A percentile compares a stretch with the other conserved stretches of the same genome.
phyloP scores from a whole-genome alignment of 2,329 filamentous ascomycete genomes.

The Metarhizium anisopliae region DNA sequence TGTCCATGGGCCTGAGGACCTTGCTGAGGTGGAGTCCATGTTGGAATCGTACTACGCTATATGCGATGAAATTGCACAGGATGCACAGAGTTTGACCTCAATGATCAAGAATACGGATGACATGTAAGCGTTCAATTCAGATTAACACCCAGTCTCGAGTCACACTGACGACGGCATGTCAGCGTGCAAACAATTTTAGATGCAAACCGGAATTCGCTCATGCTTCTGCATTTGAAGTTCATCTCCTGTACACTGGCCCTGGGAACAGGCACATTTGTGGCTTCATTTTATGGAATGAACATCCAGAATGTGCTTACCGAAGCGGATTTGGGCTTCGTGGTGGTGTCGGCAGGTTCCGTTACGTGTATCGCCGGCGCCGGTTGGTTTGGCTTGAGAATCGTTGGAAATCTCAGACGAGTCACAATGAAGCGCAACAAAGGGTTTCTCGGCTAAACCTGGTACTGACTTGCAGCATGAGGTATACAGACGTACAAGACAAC shows the following conservation, averaged over 20 bases:
- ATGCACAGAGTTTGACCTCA: constrained; percentile 84
- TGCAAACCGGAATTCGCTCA: constrained; percentile 92
- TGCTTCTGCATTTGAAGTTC: constrained; percentile 93
- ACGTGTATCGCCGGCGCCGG: not conserved
- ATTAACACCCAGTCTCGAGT: too few species aligned
- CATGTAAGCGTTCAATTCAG: constrained; percentile 52
- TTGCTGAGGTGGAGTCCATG: constrained; percentile 92
- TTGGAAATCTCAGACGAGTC: not conserved
- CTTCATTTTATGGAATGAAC: constrained; percentile 98
- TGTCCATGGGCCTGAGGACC: constrained; percentile 66
- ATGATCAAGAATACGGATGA: constrained; percentile 96
- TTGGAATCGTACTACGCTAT: constrained; percentile 95
- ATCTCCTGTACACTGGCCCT: constrained; percentile 87
- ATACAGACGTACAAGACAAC: not conserved
- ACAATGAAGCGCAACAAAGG: not conserved
- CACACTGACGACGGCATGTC: constrained; percentile 10
- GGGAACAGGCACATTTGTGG: constrained; percentile 85
- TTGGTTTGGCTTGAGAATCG: not conserved
- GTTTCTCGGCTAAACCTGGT: not conserved
- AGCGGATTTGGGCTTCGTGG: constrained; percentile 72
- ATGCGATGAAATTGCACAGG: constrained; percentile 93
- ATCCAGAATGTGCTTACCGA: constrained; percentile 97
- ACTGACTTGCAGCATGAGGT: not conserved
- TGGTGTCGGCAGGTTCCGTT: constrained; percentile 36
- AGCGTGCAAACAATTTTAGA: constrained; percentile 93